Conservation (phyloP, 2,329 filamentous ascomycete species). For the Epichloe typhina region DNA sequence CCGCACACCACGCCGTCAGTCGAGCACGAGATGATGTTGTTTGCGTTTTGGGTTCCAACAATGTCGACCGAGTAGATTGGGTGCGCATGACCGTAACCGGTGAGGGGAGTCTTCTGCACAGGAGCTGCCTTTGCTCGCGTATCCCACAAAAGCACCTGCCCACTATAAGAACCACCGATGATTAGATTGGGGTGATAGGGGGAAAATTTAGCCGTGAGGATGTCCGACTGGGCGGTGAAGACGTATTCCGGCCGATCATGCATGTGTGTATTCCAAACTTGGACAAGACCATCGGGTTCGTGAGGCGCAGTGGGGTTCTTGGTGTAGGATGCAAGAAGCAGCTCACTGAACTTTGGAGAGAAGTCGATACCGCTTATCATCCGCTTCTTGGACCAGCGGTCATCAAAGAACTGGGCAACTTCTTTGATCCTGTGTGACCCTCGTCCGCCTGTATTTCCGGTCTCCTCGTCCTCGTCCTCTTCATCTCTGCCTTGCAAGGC, state of each 20-base stretch:
- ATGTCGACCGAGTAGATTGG: slow-evolving; percentile 93
- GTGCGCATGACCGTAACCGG: slow-evolving; percentile 88
- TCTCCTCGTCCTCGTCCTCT: slow-evolving; percentile 72
- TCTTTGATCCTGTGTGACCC: slow-evolving; percentile 70
- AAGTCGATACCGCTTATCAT: slow-evolving; percentile 96
- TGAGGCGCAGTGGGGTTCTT: slow-evolving; percentile 93
- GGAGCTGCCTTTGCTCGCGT: slow-evolving; percentile 80
- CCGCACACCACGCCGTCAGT: slow-evolving; percentile 95
- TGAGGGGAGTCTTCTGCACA: slow-evolving; percentile 92
- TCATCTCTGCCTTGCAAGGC: slow-evolving; percentile 63
- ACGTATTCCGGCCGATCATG: slow-evolving; percentile 91
- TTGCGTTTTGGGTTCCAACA: slow-evolving; percentile 94
- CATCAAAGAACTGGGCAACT: slow-evolving; percentile 84
- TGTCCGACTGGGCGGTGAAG: slow-evolving; percentile 91
- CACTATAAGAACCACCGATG: slow-evolving; percentile 89
- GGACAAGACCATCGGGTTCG: slow-evolving; percentile 83
- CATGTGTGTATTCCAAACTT: slow-evolving; percentile 94
- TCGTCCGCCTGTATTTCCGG: slow-evolving; percentile 54
- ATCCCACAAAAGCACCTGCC: slow-evolving; percentile 94
- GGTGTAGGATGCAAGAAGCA: slow-evolving; percentile 88
- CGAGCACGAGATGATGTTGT: slow-evolving; percentile 94
- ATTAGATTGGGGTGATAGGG: slow-evolving; percentile 96
- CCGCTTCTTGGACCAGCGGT: slow-evolving; percentile 91
- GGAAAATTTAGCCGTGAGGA: slow-evolving; percentile 94
- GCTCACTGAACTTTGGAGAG: slow-evolving; percentile 87